Evolutionary conservation across 2,329 filamentous ascomycete species (phyloP), one percentile per base, ranked within the genome.

Genomic region (Tolypocladium sp.): DNA sequence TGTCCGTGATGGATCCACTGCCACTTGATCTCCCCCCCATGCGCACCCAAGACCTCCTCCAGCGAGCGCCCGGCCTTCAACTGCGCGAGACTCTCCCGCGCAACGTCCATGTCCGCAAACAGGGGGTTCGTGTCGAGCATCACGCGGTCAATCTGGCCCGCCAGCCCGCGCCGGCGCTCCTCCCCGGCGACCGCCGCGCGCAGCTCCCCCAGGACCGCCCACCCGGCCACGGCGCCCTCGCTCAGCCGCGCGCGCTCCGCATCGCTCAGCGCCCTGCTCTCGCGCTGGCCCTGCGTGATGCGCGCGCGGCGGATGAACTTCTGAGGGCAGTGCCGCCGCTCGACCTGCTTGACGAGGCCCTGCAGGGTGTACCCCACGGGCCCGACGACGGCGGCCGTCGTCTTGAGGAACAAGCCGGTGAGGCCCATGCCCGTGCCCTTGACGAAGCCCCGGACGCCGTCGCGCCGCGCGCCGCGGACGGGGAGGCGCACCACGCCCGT

Each of bases 331-430:
- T 77, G 77, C 12, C 75, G 71, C 41, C 84, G 80, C 61, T 80
- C 75, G 1, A 78, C 70, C 67, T 89, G 82, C 63, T 86, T 87
- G 38, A 83, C 78, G 0, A 87, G 68, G 0, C 87, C 87, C 66
- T 89, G 87, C 62, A 87, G 76, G 0, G 82, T 79, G 64, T 85
- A 89, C 0, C 84, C 85, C 3, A 84, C 64, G 0, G 84, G 84
- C 0, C 85, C 84, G 1, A 86, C 68, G 1, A 87, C 59, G 7
- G 86, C 87, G 0, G 85, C 78, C 7, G 88, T 76, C 56, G 86
- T 81, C 69, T 89, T 89, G 35, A 89, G 75, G 2, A 88, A 77
- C 30, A 88, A 79, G 0, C 86, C 85, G 1, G 80, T 82, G 9
- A 88, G 64, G 0, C 86, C 86, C 76, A 85, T 86, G 17, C 83